These are phyloP conservation scores for Claviceps sp. DNA, from an alignment of 2,329 filamentous ascomycete genomes.

Conservation along the genomic window DNA sequence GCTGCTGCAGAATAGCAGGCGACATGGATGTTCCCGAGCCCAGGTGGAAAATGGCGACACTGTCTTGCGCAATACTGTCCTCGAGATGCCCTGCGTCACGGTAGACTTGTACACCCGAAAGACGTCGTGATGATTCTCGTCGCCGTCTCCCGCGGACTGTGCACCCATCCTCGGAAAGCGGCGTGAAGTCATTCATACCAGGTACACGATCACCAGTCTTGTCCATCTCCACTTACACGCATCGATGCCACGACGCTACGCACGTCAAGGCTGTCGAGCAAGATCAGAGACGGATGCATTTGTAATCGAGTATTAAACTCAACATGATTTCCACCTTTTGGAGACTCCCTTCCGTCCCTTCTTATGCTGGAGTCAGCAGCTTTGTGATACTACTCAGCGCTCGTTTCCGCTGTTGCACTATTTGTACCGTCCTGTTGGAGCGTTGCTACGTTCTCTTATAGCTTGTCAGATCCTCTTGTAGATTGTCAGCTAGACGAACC, in stretches of 20 bases:
- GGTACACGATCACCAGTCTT: neutral
- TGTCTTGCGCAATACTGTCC: neutral
- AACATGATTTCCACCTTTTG: neutral
- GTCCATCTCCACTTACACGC: neutral
- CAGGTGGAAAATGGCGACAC: neutral
- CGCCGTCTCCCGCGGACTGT: neutral
- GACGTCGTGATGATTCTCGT: neutral
- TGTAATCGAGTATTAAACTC: neutral
- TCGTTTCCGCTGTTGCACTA: neutral
- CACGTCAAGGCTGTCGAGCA: neutral
- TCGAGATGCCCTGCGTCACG: neutral
- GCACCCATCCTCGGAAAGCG: neutral
- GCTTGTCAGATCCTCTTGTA: too few relatives aligned
- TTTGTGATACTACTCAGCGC: neutral
- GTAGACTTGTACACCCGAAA: neutral
- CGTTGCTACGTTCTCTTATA: too few relatives aligned
- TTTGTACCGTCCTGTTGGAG: neutral
- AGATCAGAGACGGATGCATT: neutral
- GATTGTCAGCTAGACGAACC: neutral
- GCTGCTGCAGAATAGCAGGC: neutral
- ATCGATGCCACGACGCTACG: neutral
- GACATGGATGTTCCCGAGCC: neutral
- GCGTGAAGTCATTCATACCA: neutral
- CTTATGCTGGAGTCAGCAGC: neutral
- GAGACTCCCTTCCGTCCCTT: neutral